A percentile compares a stretch with the other conserved stretches of the same genome.
Conservation (phyloP, 2,329 filamentous ascomycete genomes). For the Ceratocystis diversiconidia region DNA sequence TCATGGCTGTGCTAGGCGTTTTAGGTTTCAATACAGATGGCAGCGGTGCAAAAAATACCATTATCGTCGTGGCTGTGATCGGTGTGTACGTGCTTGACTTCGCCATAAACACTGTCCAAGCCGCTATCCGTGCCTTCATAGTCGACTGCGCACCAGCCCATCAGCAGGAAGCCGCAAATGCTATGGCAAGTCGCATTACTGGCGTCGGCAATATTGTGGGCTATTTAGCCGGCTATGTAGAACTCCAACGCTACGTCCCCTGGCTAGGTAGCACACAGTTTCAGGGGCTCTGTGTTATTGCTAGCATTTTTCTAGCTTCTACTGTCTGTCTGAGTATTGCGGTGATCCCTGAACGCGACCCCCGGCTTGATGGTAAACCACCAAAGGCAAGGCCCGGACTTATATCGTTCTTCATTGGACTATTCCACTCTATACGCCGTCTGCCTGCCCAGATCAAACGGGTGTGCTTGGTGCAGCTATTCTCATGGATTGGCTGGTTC, state of each 20-base stretch:
- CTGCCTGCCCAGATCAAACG: slow-evolving; percentile 69
- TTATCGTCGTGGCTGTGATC: slow-evolving; percentile 67
- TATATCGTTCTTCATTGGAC: slow-evolving; percentile 62
- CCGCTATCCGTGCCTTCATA: slow-evolving; percentile 79
- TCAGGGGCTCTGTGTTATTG: slow-evolving; percentile 78
- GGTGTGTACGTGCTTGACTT: slow-evolving; percentile 89
- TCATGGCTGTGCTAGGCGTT: slow-evolving; percentile 50
- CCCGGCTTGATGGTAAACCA: slow-evolving; percentile 27
- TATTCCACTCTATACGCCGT: slow-evolving; percentile 61
- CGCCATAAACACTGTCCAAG: slow-evolving; percentile 93
- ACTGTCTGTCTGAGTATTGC: slow-evolving; percentile 59
- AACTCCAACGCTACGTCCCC: slow-evolving; percentile 59
- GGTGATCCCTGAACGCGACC: slow-evolving; percentile 65
- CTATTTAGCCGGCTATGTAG: slow-evolving; percentile 72
- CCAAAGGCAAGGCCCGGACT: slow-evolving; percentile 48
- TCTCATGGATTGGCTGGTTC: slow-evolving; percentile 91
- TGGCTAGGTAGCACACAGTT: slow-evolving; percentile 84
- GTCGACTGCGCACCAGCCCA: slow-evolving; percentile 85
- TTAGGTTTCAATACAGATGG: slow-evolving; percentile 59
- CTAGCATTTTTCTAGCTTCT: slow-evolving; percentile 54
- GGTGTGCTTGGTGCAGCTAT: slow-evolving; percentile 72
- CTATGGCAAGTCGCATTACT: slow-evolving; percentile 78
- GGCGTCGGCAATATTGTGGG: slow-evolving; percentile 84
- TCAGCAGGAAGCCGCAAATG: slow-evolving; percentile 86
- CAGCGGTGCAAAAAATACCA: slow-evolving; percentile 44